Percentiles rank a stretch among this genome's conserved stretches.
phyloP scores from a whole-genome alignment of 176 grass and related monocot species.

The Triticum urartu region DNA sequence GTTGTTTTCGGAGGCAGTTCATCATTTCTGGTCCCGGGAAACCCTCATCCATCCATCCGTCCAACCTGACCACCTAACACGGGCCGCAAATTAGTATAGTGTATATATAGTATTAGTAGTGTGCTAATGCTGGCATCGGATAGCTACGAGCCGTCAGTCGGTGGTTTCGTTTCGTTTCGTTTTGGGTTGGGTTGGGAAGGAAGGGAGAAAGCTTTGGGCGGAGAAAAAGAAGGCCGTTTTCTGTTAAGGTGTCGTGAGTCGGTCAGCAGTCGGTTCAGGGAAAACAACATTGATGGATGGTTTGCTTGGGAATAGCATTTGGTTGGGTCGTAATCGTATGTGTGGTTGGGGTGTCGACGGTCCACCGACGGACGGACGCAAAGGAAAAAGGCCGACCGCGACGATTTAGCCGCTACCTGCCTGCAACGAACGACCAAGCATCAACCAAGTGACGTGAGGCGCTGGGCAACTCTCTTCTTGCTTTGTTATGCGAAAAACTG shows the following conservation, averaged over 20 bases:
- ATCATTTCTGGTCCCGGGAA: constrained; percentile 24
- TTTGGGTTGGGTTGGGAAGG: background rate
- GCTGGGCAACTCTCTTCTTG: background rate
- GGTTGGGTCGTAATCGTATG: background rate
- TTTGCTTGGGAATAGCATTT: background rate
- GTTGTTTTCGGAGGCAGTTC: constrained; percentile 43
- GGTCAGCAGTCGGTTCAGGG: background rate
- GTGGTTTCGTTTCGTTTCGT: background rate
- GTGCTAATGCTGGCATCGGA: background rate
- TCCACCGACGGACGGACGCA: too few species aligned
- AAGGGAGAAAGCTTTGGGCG: background rate
- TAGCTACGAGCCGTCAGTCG: background rate
- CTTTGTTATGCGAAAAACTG: too few species aligned
- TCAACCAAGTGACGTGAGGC: background rate
- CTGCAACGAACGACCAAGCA: background rate
- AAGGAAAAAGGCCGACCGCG: background rate
- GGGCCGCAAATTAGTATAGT: background rate
- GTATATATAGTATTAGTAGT: background rate
- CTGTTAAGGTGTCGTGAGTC: background rate
- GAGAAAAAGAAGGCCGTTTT: constrained; percentile 2
- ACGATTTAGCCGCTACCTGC: background rate
- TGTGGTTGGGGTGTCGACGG: background rate
- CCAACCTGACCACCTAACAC: background rate
- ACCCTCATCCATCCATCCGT: background rate
- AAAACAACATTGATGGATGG: background rate